Evolutionary conservation across 2,329 filamentous ascomycete species (phyloP).

Genomic region (Diaporthe sp.): DNA sequence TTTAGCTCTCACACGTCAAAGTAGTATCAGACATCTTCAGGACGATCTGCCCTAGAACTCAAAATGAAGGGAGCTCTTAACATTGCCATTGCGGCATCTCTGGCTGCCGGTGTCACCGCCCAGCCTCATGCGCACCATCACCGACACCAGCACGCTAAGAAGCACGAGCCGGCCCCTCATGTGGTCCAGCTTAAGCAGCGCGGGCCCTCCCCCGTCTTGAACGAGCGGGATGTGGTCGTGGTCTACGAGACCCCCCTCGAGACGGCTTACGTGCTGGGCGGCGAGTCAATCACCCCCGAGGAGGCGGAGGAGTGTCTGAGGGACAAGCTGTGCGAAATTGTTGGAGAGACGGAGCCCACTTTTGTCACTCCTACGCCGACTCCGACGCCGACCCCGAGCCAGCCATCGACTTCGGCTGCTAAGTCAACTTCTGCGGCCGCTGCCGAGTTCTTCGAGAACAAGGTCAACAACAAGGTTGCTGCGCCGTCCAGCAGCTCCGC

Average conservation of each 20-base stretch:
- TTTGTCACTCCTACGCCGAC: slow-evolving; percentile 60
- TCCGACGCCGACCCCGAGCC: slow-evolving; percentile 43
- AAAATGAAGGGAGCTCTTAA: slow-evolving; percentile 65
- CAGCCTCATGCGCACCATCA: slow-evolving; percentile 69
- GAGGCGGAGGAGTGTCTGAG: slow-evolving; percentile 80
- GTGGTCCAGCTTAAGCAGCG: slow-evolving; percentile 52
- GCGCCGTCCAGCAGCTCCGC: slow-evolving; percentile 45
- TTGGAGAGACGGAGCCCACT: slow-evolving; percentile 69
- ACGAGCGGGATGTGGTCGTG: slow-evolving; percentile 52
- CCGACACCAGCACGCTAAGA: slow-evolving; percentile 69
- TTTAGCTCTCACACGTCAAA: slow-evolving; percentile 38
- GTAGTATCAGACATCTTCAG: slow-evolving; percentile 32
- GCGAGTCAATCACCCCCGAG: slow-evolving; percentile 68
- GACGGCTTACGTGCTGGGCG: slow-evolving; percentile 78
- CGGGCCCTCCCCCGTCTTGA: slow-evolving; percentile 54
- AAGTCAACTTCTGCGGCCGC: slow-evolving; percentile 52
- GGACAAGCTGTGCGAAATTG: slow-evolving; percentile 76
- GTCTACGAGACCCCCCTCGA: slow-evolving; percentile 72
- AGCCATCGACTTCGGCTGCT: slow-evolving; percentile 48
- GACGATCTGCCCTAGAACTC: background rate
- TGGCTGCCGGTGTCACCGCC: slow-evolving; percentile 67
- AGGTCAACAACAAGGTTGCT: slow-evolving; percentile 47
- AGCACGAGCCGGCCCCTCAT: slow-evolving; percentile 58
- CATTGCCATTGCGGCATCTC: slow-evolving; percentile 64
- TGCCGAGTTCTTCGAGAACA: slow-evolving; percentile 66